A percentile compares a stretch with the other conserved stretches of the same genome.
Evolutionary conservation across 2,329 filamentous ascomycete genomes (phyloP).

Genomic region (Pyrenophora graminea): DNA sequence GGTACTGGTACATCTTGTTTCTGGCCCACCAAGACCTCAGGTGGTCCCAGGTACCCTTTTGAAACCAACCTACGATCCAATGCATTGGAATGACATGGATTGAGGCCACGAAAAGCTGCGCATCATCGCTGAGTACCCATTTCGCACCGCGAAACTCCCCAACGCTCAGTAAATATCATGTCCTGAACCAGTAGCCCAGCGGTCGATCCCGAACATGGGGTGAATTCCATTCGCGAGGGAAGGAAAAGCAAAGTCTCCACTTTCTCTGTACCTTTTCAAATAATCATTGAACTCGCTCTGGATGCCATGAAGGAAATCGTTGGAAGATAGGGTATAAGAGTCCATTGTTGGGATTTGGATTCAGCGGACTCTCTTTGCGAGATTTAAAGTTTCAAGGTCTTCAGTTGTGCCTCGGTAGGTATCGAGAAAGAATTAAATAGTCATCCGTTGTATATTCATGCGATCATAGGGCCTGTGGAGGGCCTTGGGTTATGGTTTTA

Average conservation of each 20-base stretch:
- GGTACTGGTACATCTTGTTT: slow-evolving; percentile 1
- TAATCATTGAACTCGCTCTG: background rate
- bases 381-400: too few relatives aligned
- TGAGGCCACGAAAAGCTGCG: slow-evolving; percentile 7
- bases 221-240: slow-evolving; percentile 19
- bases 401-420: too few relatives aligned
- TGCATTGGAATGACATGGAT: slow-evolving; percentile 17
- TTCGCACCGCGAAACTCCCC: slow-evolving; percentile 7
- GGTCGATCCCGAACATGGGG: slow-evolving; percentile 20
- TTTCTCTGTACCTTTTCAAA: background rate
- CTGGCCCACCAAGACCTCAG: slow-evolving; percentile 8
- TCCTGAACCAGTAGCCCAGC: slow-evolving; percentile 21
- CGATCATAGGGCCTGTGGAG: too few relatives aligned
- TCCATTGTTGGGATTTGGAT: background rate
- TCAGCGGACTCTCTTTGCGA: too few relatives aligned
- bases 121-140: slow-evolving; percentile 6
- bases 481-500: too few relatives aligned
- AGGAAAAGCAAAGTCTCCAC: background rate
- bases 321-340: background rate
- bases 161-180: slow-evolving; percentile 11
- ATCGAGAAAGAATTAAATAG: too few relatives aligned
- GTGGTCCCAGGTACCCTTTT: slow-evolving; percentile 13
- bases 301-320: background rate
- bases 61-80: slow-evolving; percentile 26
- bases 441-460: too few relatives aligned